Percentiles rank a stretch among this genome's conserved stretches.
Conservation (phyloP, 441 rosid species). For the Raphanus hybrid region DNA sequence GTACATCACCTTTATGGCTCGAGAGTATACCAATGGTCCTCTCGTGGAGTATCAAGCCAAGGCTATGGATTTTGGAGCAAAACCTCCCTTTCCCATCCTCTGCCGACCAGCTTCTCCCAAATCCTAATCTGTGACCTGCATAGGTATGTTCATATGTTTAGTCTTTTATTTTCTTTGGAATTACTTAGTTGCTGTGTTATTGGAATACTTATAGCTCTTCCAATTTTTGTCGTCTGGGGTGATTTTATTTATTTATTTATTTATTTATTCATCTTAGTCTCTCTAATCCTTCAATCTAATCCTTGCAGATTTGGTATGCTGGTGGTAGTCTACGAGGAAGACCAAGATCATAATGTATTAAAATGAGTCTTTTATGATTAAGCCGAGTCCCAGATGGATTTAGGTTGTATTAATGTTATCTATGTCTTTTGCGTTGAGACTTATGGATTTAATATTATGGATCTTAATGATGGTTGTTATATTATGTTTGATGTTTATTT, state of each 20-base stretch:
- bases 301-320: not conserved
- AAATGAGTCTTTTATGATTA: not conserved
- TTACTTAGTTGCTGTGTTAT: too few species aligned
- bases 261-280: too few species aligned
- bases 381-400: too few species aligned
- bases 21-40: conserved; percentile 3
- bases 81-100: conserved; percentile 23
- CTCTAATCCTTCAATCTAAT: not conserved
- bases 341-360: not conserved
- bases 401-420: too few species aligned
- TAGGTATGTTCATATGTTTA: not conserved
- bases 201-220: too few species aligned
- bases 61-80: not conserved
- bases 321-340: not conserved
- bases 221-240: too few species aligned
- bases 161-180: too few species aligned
- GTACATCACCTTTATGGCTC: conserved; percentile 27
- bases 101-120: conserved; percentile 11
- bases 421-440: too few species aligned
- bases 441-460: not conserved
- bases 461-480: not conserved
- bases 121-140: not conserved
- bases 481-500: not conserved
- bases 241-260: too few species aligned
- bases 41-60: conserved; percentile 25